Conservation (phyloP, 2,329 filamentous ascomycete species). For the Penicillium sp. region DNA sequence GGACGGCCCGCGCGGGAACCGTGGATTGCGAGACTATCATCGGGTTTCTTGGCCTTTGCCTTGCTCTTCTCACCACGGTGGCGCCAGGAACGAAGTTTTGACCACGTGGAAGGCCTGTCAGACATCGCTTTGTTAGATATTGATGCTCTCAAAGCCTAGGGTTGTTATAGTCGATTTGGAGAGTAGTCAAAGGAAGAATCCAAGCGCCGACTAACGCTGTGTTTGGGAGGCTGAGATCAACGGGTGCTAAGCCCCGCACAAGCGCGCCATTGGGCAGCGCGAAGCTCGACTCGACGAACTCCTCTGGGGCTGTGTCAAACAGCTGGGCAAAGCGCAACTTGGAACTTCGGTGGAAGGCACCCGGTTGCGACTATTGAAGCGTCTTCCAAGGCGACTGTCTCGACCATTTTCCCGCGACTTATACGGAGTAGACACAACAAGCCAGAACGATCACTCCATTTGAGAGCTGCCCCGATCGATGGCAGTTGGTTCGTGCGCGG, state of each 20-base stretch:
- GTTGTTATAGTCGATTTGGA: neutral
- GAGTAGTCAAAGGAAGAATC: neutral
- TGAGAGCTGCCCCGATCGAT: no score
- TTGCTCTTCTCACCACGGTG: neutral
- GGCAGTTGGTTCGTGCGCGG: no score
- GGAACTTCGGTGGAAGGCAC: neutral
- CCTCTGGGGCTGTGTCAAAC: neutral
- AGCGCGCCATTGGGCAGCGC: neutral
- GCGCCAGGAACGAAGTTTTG: neutral
- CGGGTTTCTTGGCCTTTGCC: neutral
- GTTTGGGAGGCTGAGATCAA: neutral
- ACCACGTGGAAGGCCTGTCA: neutral
- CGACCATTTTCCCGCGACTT: neutral
- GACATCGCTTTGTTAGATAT: neutral
- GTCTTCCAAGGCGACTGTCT: neutral
- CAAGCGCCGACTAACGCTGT: neutral
- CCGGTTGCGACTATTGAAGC: neutral
- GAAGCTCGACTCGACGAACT: neutral
- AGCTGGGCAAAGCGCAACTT: neutral
- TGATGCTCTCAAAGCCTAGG: neutral
- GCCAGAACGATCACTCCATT: no score
- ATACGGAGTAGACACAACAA: no score
- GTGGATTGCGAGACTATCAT: neutral
- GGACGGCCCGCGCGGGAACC: neutral
- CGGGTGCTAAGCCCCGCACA: neutral